Evolutionary conservation across 2,329 filamentous ascomycete genomes (phyloP).

Genomic region (Diaporthe batatas): DNA sequence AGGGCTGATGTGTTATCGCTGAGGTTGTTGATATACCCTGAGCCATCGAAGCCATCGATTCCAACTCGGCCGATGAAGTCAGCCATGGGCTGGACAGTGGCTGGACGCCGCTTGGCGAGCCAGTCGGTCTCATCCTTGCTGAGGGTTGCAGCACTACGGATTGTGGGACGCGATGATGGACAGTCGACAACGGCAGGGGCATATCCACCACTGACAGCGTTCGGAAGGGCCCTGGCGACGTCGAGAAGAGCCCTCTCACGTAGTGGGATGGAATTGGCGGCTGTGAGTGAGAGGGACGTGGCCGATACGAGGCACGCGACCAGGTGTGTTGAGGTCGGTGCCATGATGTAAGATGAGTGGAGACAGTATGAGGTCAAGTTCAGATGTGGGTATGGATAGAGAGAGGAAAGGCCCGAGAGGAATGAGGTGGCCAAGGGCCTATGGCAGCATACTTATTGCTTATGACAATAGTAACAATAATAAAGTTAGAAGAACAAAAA

Average conservation of each 20-base stretch:
- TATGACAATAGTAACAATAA: background rate
- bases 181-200: constrained; percentile 77
- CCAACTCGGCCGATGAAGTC: constrained; percentile 78
- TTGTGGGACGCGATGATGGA: constrained; percentile 75
- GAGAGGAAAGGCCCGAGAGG: background rate
- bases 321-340: constrained; percentile 19
- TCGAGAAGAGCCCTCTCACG: constrained; percentile 35
- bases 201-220: constrained; percentile 72
- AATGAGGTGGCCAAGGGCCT: background rate
- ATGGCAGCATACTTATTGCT: constrained; percentile 27
- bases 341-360: constrained; percentile 30
- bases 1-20: constrained; percentile 70
- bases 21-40: constrained; percentile 75
- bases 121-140: constrained; percentile 80
- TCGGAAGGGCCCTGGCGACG: constrained; percentile 51
- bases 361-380: background rate
- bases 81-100: constrained; percentile 81
- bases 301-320: constrained; percentile 31
- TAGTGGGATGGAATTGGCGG: constrained; percentile 18
- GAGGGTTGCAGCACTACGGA: constrained; percentile 73
- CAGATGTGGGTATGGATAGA: background rate
- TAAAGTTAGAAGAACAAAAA: background rate
- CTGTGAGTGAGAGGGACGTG: constrained; percentile 3
- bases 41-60: constrained; percentile 84
- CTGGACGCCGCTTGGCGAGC: constrained; percentile 78